These are phyloP conservation scores for Penicillium sp. DNA, from an alignment of 2,329 filamentous ascomycete genomes.

Conservation along the genomic window DNA sequence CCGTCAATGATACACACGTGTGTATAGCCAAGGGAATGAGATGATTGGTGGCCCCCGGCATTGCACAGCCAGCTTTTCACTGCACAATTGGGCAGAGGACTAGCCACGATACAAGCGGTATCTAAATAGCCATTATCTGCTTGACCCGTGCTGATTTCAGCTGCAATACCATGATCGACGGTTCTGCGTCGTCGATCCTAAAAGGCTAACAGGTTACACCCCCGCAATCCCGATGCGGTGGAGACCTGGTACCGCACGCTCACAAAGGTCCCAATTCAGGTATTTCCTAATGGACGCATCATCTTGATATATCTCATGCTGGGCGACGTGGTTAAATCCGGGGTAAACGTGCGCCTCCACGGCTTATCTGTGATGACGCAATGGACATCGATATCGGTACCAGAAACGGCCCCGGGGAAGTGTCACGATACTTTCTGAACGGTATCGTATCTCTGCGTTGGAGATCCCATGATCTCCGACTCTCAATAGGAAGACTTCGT, in stretches of 20 bases:
- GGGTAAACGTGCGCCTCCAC: neutral
- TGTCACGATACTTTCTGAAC: too few relatives aligned
- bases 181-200: conserved; percentile 8
- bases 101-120: neutral
- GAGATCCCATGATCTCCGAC: too few relatives aligned
- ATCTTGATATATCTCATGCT: too few relatives aligned
- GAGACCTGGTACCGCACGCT: neutral
- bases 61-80: neutral
- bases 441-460: too few relatives aligned
- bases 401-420: too few relatives aligned
- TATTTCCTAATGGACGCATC: too few relatives aligned
- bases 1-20: too few relatives aligned
- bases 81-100: neutral
- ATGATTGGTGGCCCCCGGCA: neutral
- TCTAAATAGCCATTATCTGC: neutral
- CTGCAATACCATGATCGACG: conserved; percentile 6
- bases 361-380: neutral
- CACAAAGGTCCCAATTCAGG: too few relatives aligned
- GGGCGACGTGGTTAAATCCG: neutral
- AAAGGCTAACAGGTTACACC: neutral
- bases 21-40: too few relatives aligned
- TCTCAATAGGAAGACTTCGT: too few relatives aligned
- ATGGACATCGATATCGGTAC: too few relatives aligned
- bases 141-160: conserved; percentile 1
- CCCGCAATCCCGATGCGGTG: conserved; percentile 7